Conservation (phyloP, 768 basidiomycete species). For the Xerocomellus intermedius region DNA sequence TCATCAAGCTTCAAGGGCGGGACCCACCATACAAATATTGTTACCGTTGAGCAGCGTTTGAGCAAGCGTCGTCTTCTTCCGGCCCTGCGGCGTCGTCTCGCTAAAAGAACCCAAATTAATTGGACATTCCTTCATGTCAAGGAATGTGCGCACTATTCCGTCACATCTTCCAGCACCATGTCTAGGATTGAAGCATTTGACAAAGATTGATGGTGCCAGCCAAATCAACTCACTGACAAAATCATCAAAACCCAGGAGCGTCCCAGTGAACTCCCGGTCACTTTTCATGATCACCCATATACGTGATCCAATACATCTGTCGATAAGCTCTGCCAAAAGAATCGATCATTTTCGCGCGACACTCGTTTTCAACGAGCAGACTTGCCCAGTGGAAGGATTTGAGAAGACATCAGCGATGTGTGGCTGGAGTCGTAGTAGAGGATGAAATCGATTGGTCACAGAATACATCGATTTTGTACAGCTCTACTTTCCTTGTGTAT, state of each 20-base stretch:
- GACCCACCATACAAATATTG: conserved; percentile 91
- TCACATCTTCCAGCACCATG: conserved; percentile 96
- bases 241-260: conserved; percentile 94
- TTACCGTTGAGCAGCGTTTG: conserved; percentile 93
- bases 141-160: conserved; percentile 73
- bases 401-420: conserved; percentile 72
- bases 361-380: not conserved
- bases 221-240: conserved; percentile 86
- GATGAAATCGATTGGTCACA: not conserved
- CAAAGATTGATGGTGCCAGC: not conserved
- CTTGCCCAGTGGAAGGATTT: conserved; percentile 88
- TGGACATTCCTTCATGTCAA: not conserved
- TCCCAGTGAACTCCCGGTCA: conserved; percentile 96
- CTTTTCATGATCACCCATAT: conserved; percentile 99
- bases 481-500: conserved; percentile 6
- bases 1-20: not conserved
- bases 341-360: not conserved
- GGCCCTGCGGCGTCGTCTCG: conserved; percentile 81
- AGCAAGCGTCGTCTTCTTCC: conserved; percentile 75
- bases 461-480: conserved; percentile 8
- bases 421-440: conserved; percentile 4
- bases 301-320: conserved; percentile 93
- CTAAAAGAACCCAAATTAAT: conserved; percentile 40
- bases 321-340: conserved; percentile 74
- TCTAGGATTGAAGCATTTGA: conserved; percentile 42